These are phyloP conservation scores for Pichia sp. DNA, from an alignment of 1,139 yeast genomes.

Conservation along the genomic window DNA sequence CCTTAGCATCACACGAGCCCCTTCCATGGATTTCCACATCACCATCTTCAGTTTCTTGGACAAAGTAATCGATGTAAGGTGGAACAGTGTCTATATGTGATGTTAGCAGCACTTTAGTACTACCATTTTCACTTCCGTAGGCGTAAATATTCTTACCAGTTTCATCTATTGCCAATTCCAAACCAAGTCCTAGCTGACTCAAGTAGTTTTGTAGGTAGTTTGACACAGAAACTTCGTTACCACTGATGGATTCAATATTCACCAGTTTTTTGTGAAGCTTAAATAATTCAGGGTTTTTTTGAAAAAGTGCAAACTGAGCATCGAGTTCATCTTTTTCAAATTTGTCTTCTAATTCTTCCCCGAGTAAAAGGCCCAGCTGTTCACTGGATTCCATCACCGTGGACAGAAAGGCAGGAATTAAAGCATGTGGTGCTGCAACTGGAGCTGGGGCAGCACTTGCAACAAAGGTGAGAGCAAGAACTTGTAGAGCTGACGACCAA, in stretches of 20 bases:
- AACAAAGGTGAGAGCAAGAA: constrained; percentile 3
- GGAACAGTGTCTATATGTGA: constrained; percentile 74
- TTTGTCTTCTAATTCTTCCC: background rate
- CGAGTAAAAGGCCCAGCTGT: background rate
- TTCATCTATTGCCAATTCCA: constrained; percentile 39
- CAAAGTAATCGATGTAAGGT: constrained; percentile 52
- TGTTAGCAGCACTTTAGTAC: constrained; percentile 51
- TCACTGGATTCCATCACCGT: background rate
- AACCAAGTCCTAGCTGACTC: constrained; percentile 17
- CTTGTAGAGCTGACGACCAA: background rate
- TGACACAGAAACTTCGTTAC: constrained; percentile 26
- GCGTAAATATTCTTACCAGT: constrained; percentile 55
- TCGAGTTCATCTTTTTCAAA: background rate
- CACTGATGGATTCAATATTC: constrained; percentile 25
- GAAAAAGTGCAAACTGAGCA: constrained; percentile 6
- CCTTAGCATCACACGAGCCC: constrained; percentile 68
- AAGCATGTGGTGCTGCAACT: background rate
- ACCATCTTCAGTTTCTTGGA: constrained; percentile 27
- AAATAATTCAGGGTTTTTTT: constrained; percentile 21
- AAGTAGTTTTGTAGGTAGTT: constrained; percentile 22
- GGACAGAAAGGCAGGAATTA: background rate
- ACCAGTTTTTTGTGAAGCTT: constrained; percentile 27
- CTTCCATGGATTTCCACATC: constrained; percentile 56
- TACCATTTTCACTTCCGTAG: constrained; percentile 43
- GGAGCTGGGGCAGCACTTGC: constrained; percentile 10